phyloP scores from a whole-genome alignment of 106 monocot species.

The Dendrobium huoshanense region DNA sequence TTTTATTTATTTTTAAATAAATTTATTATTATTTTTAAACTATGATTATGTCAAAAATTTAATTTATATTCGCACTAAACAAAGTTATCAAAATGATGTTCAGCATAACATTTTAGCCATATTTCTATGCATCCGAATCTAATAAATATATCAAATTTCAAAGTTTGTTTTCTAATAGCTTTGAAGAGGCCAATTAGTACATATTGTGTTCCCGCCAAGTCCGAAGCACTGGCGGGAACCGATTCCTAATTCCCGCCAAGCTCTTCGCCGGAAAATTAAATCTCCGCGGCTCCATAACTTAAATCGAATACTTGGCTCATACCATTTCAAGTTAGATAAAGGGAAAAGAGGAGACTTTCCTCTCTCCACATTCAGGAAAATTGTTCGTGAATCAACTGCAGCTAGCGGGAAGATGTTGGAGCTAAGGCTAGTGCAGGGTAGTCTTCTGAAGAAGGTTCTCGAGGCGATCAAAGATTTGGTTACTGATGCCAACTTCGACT shows the following conservation, averaged over 20 bases:
- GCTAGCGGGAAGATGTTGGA: conserved; percentile 16
- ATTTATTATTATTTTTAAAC: no score
- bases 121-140: no score
- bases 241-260: not conserved
- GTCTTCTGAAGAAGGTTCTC: conserved; percentile 29
- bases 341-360: not conserved
- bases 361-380: not conserved
- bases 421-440: conserved; percentile 21
- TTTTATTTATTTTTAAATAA: no score
- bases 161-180: no score
- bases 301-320: not conserved
- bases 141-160: no score
- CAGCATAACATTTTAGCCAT: no score
- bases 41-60: no score
- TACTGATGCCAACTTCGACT: conserved; percentile 28
- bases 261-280: not conserved
- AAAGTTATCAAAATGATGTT: no score
- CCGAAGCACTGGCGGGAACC: not conserved
- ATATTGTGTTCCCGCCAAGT: no score
- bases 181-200: no score
- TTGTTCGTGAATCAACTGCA: not conserved
- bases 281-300: not conserved
- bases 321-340: not conserved
- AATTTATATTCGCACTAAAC: no score
- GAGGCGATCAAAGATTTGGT: conserved; percentile 26